Percentiles rank a stretch among this genome's conserved stretches.
phyloP scores from a whole-genome alignment of 306 rosid genomes.

The Ormosia semicastrata region DNA sequence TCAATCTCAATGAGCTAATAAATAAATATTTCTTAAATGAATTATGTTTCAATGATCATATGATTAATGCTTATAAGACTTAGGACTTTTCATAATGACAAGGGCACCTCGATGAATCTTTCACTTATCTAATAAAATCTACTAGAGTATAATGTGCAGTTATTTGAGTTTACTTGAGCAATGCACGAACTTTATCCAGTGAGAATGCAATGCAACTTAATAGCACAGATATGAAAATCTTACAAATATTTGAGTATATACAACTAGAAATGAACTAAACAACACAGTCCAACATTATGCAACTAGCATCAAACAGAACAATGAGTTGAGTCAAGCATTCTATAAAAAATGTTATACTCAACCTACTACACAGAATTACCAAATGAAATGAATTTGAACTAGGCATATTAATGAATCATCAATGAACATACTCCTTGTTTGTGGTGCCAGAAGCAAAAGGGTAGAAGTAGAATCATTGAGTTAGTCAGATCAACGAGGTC shows the following conservation, averaged over 20 bases:
- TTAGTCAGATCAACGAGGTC: too few species aligned
- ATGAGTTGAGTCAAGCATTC: too few species aligned
- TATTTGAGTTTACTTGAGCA: not conserved
- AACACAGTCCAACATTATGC: not conserved
- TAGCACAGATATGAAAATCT: not conserved
- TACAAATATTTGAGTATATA: not conserved
- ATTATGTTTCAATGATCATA: not conserved
- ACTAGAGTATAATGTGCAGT: not conserved
- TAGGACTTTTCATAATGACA: not conserved
- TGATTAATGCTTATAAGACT: not conserved
- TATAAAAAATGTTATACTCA: too few species aligned
- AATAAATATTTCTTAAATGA: not conserved
- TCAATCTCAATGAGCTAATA: not conserved
- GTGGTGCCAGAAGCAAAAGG: too few species aligned
- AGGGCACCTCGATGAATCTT: not conserved
- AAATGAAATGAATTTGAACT: too few species aligned
- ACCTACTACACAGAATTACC: too few species aligned
- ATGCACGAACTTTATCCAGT: not conserved
- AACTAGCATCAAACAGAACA: not conserved
- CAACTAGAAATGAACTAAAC: not conserved
- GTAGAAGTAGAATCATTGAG: too few species aligned
- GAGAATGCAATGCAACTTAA: not conserved
- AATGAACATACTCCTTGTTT: too few species aligned
- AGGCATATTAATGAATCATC: too few species aligned
- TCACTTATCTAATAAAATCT: not conserved